Evolutionary conservation across 257 asterid species (phyloP), one percentile per base, ranked within the genome.

Genomic region (Petunia secreta): DNA sequence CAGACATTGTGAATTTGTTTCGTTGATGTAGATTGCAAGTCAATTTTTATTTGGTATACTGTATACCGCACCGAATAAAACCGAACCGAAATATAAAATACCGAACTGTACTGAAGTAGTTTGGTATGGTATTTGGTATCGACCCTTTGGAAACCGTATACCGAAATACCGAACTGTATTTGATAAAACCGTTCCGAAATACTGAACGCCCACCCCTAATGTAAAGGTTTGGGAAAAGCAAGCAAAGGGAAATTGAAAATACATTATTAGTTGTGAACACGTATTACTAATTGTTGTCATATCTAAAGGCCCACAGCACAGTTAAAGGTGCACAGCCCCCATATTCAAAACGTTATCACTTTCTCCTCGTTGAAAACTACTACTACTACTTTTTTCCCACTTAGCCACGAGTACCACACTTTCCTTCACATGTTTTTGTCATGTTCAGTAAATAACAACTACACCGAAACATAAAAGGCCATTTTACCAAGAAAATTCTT

Each of bases 341-440:
- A 71, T 50, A 73, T 73, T 73, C 78, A 50, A 73, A 73, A 73
- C 62, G 78, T 50, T n/a, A 36, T 50, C 62, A 73, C 78, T 50
- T 48, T 50, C 62, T 73, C 41, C 44, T 36, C 46, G 14, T 73
- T 50, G 46, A 73, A n/a, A n/a, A n/a, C n/a, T n/a, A n/a, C n/a
- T n/a, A n/a, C n/a, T n/a, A n/a, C n/a, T n/a, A 34, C 13, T 34
- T n/a, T 50, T 73, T 73, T 48, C 62, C 59, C 43, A 69, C 76
- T 46, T 69, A 4, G 41, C 44, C 77, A 71, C 77, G 44, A 71
- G 60, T 34, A 71, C 46, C 11, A 34, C 62, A 25, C 78, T 73
- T 2, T 36, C 62, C 63, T 36, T 50, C 78, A 48, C 78, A 36
- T 73, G 78, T 73, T 73, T 73, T 50, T 73, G 78, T 36, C 13